A percentile compares a stretch with the other conserved stretches of the same genome.
Evolutionary conservation across 352 stramenopile species (phyloP).

Genomic region (Globisporangium camurandrum): DNA sequence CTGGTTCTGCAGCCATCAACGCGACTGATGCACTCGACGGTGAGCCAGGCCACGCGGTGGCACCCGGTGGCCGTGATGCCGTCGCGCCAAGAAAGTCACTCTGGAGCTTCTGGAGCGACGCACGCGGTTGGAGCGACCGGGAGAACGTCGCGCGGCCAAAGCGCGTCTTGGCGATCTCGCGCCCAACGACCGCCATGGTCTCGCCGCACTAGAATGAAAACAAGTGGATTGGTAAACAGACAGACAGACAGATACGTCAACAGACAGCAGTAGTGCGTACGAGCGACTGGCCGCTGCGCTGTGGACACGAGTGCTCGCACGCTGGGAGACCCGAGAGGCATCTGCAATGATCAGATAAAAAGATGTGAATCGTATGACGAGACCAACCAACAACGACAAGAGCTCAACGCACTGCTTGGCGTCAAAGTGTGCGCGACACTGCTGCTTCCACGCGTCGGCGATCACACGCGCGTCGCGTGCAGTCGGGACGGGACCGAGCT

Average conservation of each 20-base stretch:
- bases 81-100: conserved; percentile 46
- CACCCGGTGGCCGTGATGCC: too few species aligned
- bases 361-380: neutral
- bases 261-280: conserved; percentile 24
- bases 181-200: conserved; percentile 49
- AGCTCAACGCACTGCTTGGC: conserved; percentile 25
- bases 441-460: conserved; percentile 52
- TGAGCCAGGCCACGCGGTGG: conserved; percentile 65
- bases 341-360: conserved; percentile 16
- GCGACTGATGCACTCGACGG: conserved; percentile 10
- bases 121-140: conserved; percentile 51
- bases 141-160: conserved; percentile 61
- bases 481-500: conserved; percentile 49
- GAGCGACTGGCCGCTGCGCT: conserved; percentile 52
- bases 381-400: neutral
- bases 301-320: conserved; percentile 62
- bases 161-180: conserved; percentile 46
- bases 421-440: conserved; percentile 44
- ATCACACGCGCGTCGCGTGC: conserved; percentile 36
- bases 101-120: conserved; percentile 62
- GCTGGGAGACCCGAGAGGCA: conserved; percentile 36
- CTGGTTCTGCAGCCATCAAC: neutral
- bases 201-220: conserved; percentile 74
- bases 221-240: neutral
- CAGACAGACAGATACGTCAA: neutral